Evolutionary conservation across 2,329 filamentous ascomycete species (phyloP).

Genomic region (Sclerotinia borealis): DNA sequence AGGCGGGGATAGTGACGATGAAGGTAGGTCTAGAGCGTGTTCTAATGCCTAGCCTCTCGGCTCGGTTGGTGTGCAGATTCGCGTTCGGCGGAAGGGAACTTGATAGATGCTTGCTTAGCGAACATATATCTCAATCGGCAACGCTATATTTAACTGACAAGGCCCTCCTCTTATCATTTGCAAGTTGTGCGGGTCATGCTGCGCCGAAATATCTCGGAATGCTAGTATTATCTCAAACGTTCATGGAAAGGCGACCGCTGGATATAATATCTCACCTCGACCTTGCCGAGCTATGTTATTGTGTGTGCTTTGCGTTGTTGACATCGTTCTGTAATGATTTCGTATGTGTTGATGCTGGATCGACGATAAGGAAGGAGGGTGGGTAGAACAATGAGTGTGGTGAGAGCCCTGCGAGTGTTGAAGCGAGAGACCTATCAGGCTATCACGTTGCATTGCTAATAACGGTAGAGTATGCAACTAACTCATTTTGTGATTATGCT

Average conservation of each 20-base stretch:
- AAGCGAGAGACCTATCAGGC: neutral
- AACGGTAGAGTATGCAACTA: neutral
- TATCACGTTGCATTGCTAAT: neutral
- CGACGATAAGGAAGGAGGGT: neutral
- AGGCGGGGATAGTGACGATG: neutral
- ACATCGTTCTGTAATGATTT: neutral
- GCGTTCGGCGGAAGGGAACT: neutral
- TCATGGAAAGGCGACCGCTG: neutral
- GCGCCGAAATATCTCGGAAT: neutral
- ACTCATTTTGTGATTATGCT: neutral
- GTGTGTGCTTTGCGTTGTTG: neutral
- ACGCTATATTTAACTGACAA: neutral
- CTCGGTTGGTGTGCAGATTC: neutral
- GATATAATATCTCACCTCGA: neutral
- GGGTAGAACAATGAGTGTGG: neutral
- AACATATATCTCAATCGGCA: neutral
- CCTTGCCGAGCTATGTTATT: neutral
- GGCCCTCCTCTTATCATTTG: neutral
- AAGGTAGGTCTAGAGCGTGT: neutral
- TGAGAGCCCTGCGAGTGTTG: neutral
- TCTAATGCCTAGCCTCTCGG: neutral
- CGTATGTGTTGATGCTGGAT: neutral
- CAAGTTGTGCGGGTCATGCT: neutral
- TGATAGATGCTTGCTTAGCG: neutral
- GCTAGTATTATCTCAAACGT: neutral